Evolutionary conservation across 257 asterid genomes (phyloP).

Genomic region (Solanum dulcamara): DNA sequence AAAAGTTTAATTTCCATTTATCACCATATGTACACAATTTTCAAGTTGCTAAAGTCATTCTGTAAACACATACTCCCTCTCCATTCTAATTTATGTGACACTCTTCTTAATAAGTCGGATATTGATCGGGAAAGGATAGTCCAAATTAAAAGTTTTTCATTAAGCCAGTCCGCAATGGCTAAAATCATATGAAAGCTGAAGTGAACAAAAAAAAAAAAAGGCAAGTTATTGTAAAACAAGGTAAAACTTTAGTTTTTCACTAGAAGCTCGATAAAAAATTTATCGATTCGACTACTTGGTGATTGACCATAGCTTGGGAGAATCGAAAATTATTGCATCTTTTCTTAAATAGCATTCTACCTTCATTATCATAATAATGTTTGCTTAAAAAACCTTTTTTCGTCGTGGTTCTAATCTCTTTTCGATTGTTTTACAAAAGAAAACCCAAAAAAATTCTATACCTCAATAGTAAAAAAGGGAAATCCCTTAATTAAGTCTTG

Average conservation of each 20-base stretch:
- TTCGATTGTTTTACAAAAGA: background rate
- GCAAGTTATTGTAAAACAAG: background rate
- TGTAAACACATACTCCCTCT: background rate
- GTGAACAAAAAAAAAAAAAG: background rate
- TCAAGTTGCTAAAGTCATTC: background rate
- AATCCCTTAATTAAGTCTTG: background rate
- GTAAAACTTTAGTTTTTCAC: background rate
- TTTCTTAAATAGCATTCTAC: background rate
- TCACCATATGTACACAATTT: background rate
- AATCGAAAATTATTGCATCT: background rate
- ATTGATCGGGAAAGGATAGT: background rate
- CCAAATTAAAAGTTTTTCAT: background rate
- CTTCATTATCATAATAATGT: background rate
- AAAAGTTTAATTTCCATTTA: background rate
- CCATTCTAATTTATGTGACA: background rate
- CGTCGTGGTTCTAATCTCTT: background rate
- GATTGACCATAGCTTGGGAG: background rate
- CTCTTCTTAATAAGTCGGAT: background rate
- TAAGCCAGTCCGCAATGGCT: too few species aligned
- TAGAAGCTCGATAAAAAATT: background rate
- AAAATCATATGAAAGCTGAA: background rate
- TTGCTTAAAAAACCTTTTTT: background rate
- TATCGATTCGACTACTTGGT: background rate
- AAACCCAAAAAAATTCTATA: background rate
- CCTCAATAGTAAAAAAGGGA: background rate